Evolutionary conservation across 1,284 basidiomycete species (phyloP), one percentile per base, ranked within the genome.

Genomic region (Fomitopsis betulina): DNA sequence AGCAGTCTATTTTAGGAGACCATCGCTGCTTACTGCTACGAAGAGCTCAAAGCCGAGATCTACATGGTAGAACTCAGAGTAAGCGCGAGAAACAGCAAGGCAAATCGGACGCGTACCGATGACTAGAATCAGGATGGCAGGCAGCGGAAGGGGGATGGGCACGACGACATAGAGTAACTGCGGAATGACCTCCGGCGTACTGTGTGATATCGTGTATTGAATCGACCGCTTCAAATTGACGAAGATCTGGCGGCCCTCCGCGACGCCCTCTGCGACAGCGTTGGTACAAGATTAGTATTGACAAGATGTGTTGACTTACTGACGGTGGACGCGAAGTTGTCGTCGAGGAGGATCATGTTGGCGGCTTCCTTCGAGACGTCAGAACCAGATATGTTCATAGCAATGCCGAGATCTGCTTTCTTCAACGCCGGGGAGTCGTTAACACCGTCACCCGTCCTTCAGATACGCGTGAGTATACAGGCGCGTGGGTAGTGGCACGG

Each of bases 291-390:
- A 8, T 8, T 27, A n/a, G 30, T 27, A 55, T 23, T n/a, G 2
- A 30, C 27, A 49, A 49, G 38, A 13, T 43, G 35, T 25, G 2
- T 25, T 1, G 61, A 83, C 82, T 79, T 60, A 83, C 82, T 86
- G 60, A 87, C 85, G 52, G 83, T 86, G 2, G 85, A 87, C 9
- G 85, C 84, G 62, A 87, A 87, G 63, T 87, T 87, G 66, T 87
- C 85, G 62, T 86, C 84, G 9, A 87, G 75, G 5, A 88, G 73
- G 62, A 88, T 86, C 85, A 89, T 87, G 68, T 89, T 83, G 1
- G 86, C 86, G 10, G 86, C 86, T 68, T 88, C 86, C 67, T 87
- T 88, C 0, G 86, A 85, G 15, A 88, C 86, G 62, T 88, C 86
- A 4, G 85, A 86, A 19, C 86, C 86, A 37, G 84, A 86, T 39